These are phyloP conservation scores for Calonectria pseudoreteaudii DNA, from an alignment of 2,329 filamentous ascomycete species.

Conservation along the genomic window DNA sequence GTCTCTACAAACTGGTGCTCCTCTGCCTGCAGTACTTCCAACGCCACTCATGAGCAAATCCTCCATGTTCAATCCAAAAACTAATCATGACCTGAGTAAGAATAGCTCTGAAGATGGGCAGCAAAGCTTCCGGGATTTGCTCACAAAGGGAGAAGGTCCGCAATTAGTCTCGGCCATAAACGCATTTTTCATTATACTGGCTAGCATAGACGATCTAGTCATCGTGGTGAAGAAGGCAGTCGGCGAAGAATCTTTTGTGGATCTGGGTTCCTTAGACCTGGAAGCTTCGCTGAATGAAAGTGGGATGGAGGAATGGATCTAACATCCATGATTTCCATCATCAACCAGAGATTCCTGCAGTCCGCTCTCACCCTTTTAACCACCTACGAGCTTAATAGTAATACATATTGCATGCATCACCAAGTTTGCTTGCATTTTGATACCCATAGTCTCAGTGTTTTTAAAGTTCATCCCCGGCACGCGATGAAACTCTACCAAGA, in stretches of 20 bases:
- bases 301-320: background rate
- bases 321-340: background rate
- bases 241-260: background rate
- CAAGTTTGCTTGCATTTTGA: background rate
- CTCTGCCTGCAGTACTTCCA: background rate
- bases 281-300: background rate
- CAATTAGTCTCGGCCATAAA: background rate
- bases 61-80: background rate
- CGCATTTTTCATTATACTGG: background rate
- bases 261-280: background rate
- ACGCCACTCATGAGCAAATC: background rate
- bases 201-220: background rate
- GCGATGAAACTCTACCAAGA: too few species aligned
- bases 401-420: background rate
- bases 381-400: background rate
- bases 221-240: background rate
- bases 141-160: background rate
- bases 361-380: background rate
- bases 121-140: background rate
- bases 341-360: background rate
- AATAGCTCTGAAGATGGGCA: background rate
- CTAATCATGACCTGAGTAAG: background rate
- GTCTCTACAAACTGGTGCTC: background rate
- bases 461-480: too few species aligned
- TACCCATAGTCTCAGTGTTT: background rate